These are phyloP conservation scores for Xerocomellus dryophilus DNA, from an alignment of 768 basidiomycete genomes.

Conservation along the genomic window DNA sequence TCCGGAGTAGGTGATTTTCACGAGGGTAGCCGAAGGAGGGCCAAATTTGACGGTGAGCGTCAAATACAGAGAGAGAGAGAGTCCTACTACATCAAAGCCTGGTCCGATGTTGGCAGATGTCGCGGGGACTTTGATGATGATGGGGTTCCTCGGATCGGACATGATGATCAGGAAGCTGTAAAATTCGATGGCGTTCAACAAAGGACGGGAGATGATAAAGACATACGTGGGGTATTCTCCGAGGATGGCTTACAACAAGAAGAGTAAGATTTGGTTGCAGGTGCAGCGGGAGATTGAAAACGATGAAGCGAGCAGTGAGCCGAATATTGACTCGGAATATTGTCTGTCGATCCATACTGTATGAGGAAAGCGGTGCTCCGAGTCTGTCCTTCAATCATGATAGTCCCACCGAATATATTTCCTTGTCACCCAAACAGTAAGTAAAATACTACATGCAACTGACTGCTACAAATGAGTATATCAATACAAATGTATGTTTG, in stretches of 20 bases:
- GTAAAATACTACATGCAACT: background rate
- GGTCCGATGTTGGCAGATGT: slow-evolving; percentile 99
- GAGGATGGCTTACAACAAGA: background rate
- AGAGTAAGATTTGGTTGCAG: background rate
- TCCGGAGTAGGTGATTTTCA: slow-evolving; percentile 75
- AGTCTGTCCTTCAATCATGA: background rate
- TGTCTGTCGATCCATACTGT: too few species aligned
- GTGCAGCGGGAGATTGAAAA: background rate
- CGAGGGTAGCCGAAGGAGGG: slow-evolving; percentile 42
- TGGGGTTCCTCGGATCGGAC: slow-evolving; percentile 26
- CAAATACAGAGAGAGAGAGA: slow-evolving; percentile 86
- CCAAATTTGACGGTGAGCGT: slow-evolving; percentile 62
- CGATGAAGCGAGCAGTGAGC: background rate
- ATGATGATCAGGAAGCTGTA: slow-evolving; percentile 24
- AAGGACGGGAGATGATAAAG: background rate
- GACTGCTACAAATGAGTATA: slow-evolving; percentile 6
- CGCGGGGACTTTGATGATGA: slow-evolving; percentile 87
- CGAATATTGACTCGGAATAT: too few species aligned
- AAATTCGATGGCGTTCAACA: background rate
- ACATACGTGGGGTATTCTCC: slow-evolving; percentile 6
- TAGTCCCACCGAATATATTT: background rate
- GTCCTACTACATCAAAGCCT: slow-evolving; percentile 98
- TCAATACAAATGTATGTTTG: slow-evolving; percentile 10
- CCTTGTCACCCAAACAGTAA: background rate
- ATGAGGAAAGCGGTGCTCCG: slow-evolving; percentile 10